Evolutionary conservation across 148 eudicot genomes (phyloP).

Genomic region (Rhododendron vialii): DNA sequence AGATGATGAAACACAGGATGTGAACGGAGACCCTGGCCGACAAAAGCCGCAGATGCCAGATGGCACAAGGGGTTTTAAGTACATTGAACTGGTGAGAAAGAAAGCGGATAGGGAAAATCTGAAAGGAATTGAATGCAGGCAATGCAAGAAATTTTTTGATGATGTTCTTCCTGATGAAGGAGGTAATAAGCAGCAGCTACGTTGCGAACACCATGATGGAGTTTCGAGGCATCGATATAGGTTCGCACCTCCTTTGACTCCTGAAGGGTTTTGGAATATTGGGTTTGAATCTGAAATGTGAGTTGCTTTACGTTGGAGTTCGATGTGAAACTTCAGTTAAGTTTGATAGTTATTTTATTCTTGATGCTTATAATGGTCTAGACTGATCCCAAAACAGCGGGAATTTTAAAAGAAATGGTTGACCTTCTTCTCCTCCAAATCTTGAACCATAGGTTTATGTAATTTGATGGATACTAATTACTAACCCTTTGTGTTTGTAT

Average conservation of each 20-base stretch:
- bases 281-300: constrained; percentile 87
- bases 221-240: constrained; percentile 93
- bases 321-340: background rate
- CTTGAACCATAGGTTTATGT: background rate
- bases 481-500: background rate
- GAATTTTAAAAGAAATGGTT: background rate
- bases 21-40: constrained; percentile 31
- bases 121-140: constrained; percentile 87
- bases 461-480: background rate
- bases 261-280: constrained; percentile 98
- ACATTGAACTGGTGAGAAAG: constrained; percentile 82
- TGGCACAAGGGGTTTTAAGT: constrained; percentile 63
- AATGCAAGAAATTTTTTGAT: constrained; percentile 93
- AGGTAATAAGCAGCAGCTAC: constrained; percentile 27
- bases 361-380: background rate
- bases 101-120: constrained; percentile 71
- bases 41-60: constrained; percentile 33
- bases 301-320: background rate
- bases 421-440: background rate
- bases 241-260: constrained; percentile 82
- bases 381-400: background rate
- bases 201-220: constrained; percentile 93
- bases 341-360: background rate
- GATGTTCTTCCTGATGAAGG: constrained; percentile 64
- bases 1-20: constrained; percentile 78